Evolutionary conservation across 2,329 filamentous ascomycete genomes (phyloP).

Genomic region (Stagonosporopsis chrysanthemi): DNA sequence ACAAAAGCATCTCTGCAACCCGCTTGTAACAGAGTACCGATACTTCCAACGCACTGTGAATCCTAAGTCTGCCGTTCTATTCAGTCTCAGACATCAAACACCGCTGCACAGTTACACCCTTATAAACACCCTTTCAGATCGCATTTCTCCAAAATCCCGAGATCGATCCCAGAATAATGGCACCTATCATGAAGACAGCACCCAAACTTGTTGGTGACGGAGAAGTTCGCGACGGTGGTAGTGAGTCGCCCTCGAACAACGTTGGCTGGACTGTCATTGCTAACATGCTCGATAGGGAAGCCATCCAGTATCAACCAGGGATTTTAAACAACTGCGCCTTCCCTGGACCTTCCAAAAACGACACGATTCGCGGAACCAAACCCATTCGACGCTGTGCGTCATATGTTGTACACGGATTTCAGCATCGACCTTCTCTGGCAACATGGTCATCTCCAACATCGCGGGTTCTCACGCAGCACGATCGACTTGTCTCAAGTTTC

Average conservation of each 20-base stretch:
- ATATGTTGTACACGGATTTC: conserved; percentile 29
- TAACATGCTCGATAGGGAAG: conserved; percentile 27
- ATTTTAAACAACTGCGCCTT: conserved; percentile 26
- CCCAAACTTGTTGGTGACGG: conserved; percentile 20
- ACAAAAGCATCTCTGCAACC: conserved; percentile 30
- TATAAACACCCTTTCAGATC: conserved; percentile 24
- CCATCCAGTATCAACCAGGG: conserved; percentile 21
- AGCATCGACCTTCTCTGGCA: not conserved
- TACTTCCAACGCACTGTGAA: conserved; percentile 29
- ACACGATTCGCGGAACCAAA: conserved; percentile 13
- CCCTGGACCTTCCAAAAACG: conserved; percentile 8
- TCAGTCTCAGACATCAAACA: conserved; percentile 31
- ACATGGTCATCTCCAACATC: conserved; percentile 6
- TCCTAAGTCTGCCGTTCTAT: conserved; percentile 23
- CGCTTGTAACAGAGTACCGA: conserved; percentile 30
- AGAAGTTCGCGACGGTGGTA: conserved; percentile 30
- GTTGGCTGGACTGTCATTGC: conserved; percentile 1
- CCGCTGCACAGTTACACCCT: conserved; percentile 26
- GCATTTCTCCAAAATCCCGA: conserved; percentile 12
- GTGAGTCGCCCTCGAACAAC: conserved; percentile 24
- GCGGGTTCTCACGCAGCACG: conserved; percentile 13
- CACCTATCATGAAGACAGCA: conserved; percentile 22
- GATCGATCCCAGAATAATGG: conserved; percentile 19
- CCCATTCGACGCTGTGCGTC: conserved; percentile 26
- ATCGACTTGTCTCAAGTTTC: conserved; percentile 18